Percentiles rank a stretch among this genome's conserved stretches.
Conservation (phyloP, 495 filamentous ascomycete genomes). For the Lophium mytilinum region DNA sequence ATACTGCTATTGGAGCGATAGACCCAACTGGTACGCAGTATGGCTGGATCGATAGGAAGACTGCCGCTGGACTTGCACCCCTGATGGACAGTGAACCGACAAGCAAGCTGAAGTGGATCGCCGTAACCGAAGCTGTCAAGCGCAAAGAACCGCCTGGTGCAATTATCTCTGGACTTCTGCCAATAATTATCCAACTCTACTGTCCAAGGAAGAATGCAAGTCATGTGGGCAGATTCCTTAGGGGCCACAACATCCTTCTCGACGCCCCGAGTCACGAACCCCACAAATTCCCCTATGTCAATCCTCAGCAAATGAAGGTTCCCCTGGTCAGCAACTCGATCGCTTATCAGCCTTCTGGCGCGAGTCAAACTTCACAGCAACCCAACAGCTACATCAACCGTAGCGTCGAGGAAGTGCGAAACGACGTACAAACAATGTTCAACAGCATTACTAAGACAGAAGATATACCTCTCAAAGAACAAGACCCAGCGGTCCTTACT, state of each 20-base stretch:
- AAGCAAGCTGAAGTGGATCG: slow-evolving; percentile 54
- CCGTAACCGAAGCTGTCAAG: slow-evolving; percentile 55
- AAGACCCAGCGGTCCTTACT: slow-evolving; percentile 53
- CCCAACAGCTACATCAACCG: slow-evolving; percentile 44
- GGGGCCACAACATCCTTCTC: slow-evolving; percentile 57
- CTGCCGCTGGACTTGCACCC: slow-evolving; percentile 57
- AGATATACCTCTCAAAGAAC: slow-evolving; percentile 67
- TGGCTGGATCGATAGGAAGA: slow-evolving; percentile 63
- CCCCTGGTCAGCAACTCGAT: background rate
- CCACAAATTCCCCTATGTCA: slow-evolving; percentile 16
- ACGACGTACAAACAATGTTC: slow-evolving; percentile 80
- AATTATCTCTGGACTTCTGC: slow-evolving; percentile 43
- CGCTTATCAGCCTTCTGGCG: background rate
- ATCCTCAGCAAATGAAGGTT: slow-evolving; percentile 10
- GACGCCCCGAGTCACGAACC: slow-evolving; percentile 25
- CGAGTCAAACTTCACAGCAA: background rate
- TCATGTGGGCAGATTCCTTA: slow-evolving; percentile 57
- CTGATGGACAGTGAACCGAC: slow-evolving; percentile 55
- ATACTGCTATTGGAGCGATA: slow-evolving; percentile 54
- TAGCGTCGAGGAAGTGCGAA: slow-evolving; percentile 74
- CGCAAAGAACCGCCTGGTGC: slow-evolving; percentile 53
- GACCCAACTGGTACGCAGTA: slow-evolving; percentile 65
- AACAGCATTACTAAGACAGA: slow-evolving; percentile 68
- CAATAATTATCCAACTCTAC: slow-evolving; percentile 66
- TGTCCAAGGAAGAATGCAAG: slow-evolving; percentile 59